Percentiles rank a stretch among this genome's conserved stretches.
Conservation (phyloP, 768 basidiomycete genomes). For the Pleurotus cornucopiae region DNA sequence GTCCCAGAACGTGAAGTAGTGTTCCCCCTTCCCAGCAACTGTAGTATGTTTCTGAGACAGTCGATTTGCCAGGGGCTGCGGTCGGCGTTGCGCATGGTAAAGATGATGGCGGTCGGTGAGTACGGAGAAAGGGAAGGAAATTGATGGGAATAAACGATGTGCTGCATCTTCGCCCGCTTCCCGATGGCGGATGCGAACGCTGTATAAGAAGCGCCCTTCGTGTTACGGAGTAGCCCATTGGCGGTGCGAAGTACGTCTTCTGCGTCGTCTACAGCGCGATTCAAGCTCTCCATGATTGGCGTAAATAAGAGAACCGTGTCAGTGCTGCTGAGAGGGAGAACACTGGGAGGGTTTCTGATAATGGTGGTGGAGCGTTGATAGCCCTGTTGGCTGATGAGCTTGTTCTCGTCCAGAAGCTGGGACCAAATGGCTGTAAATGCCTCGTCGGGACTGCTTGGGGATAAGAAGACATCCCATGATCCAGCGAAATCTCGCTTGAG, state of each 20-base stretch:
- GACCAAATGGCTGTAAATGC: constrained; percentile 22
- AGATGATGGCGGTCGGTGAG: constrained; percentile 34
- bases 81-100: constrained; percentile 57
- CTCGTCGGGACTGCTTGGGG: constrained; percentile 16
- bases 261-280: constrained; percentile 57
- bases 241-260: constrained; percentile 38
- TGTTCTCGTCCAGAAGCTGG: constrained; percentile 33
- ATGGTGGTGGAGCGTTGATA: constrained; percentile 47
- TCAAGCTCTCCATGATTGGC: constrained; percentile 52
- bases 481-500: constrained; percentile 52
- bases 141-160: constrained; percentile 39
- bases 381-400: constrained; percentile 36
- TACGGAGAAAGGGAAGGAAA: constrained; percentile 9
- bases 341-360: constrained; percentile 32
- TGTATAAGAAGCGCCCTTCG: constrained; percentile 51
- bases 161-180: constrained; percentile 28
- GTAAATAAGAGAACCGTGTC: constrained; percentile 44
- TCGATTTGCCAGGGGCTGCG: constrained; percentile 48
- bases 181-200: constrained; percentile 40
- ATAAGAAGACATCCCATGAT: constrained; percentile 36
- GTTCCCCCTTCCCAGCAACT: background rate
- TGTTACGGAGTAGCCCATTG: constrained; percentile 47
- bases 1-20: constrained; percentile 1
- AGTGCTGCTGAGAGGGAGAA: constrained; percentile 28
- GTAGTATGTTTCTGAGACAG: constrained; percentile 26